Conservation (phyloP, 192 early-diverging fungal species). For the Coemansia sp. region DNA sequence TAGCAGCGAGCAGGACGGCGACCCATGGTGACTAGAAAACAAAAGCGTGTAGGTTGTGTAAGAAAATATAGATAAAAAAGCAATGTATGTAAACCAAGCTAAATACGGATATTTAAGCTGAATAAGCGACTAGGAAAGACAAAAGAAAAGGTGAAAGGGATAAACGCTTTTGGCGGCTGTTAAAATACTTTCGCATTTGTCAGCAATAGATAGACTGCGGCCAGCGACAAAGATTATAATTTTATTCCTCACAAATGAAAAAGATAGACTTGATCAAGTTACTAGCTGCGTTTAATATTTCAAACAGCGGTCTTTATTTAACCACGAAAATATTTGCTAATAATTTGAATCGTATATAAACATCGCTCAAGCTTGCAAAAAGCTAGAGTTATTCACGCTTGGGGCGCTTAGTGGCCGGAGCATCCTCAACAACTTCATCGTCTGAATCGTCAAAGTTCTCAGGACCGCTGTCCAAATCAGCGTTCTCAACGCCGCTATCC, state of each 20-base stretch:
- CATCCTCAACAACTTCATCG: slow-evolving; percentile 38
- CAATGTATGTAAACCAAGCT: too few species aligned
- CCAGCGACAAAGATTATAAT: background rate
- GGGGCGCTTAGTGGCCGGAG: slow-evolving; percentile 38
- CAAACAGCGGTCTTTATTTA: background rate
- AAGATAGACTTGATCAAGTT: background rate
- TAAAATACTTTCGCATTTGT: background rate
- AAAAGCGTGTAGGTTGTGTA: background rate
- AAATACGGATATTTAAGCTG: too few species aligned
- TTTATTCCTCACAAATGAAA: background rate
- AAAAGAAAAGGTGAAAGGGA: too few species aligned
- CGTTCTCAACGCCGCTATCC: slow-evolving; percentile 20
- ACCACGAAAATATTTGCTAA: background rate
- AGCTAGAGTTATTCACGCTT: slow-evolving; percentile 18
- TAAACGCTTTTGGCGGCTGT: background rate
- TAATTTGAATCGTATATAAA: slow-evolving; percentile 12
- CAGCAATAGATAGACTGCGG: background rate
- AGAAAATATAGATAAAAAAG: too few species aligned
- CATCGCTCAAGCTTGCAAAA: slow-evolving; percentile 1
- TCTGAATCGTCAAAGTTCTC: slow-evolving; percentile 9
- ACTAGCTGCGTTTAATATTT: background rate
- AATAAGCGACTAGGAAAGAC: too few species aligned
- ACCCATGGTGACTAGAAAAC: slow-evolving; percentile 66
- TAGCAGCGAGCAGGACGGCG: slow-evolving; percentile 99
- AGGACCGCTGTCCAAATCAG: slow-evolving; percentile 8